Base-by-base conservation (phyloP, 2,329 filamentous ascomycete genomes). In the Tolypocladium sp. region DNA sequence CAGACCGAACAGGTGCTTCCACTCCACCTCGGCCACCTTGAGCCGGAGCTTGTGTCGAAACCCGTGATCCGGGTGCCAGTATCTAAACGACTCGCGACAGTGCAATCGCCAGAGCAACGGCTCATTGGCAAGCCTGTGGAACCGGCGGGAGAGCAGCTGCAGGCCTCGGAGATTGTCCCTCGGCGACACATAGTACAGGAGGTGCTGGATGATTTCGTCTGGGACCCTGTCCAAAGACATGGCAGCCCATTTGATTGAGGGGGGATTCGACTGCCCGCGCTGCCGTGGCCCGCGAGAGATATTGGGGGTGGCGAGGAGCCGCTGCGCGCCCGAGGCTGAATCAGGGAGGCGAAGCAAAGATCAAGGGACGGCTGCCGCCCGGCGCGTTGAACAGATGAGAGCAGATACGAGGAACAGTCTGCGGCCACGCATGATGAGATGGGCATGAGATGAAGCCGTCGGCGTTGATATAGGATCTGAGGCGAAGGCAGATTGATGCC, bases 181-280 rank as follows among this genome's bases (percentile, higher is more conserved):
- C 64, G 81, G 87, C 68, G 73, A 84, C 69, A 75, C 71, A 68
- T 85, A 85, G 62, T 81, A 79, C 64, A 97, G 80, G 64, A 97
- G 89, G 57, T 87, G 82, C 69, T 91, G 85, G 66, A 97, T 80
- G 63, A 97, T 83, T 77, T 99, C 94, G 73, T 93, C 89, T 46
- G 92, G 92, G 41, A 94, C 78, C 58, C 70, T 65, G 44, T 76
- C 70, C 59, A 83, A 67, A 42, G 73, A 72, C 70, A 74, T 72
- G 63, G 58, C 67, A 63, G 62, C 56, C 61, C 61, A 62, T 62
- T 59, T 58, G 61, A 41, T 60, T 61, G 52, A 57, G 33, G 49
- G 38, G 49, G 30, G 27, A n/a, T 20, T 53, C 49, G 49, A 53
- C 49, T 37, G 49, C 49, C 30, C 12, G 30, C 49, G 30, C 30